Evolutionary conservation across 1,139 yeast genomes (phyloP), one percentile per base, ranked within the genome.

Genomic region (Yamadazyma trypodendri): DNA sequence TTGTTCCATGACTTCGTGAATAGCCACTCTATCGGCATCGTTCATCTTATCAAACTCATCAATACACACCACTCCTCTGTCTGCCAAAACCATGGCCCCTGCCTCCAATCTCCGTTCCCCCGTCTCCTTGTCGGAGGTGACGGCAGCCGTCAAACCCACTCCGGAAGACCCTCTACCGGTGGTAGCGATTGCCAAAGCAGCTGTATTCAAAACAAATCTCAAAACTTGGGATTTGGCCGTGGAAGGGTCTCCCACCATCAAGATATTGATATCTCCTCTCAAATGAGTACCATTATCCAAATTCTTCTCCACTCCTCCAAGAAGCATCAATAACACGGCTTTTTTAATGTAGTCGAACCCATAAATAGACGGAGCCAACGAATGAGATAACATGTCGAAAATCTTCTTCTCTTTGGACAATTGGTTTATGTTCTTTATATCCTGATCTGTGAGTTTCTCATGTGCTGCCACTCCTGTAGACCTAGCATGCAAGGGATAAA

Each of bases 81-180:
- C 98, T 9, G 97, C 99, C 46, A 94, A 70, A 32, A 92, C 98
- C 98, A 92, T 92, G 3, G 99, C 99, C 72, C 99, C 99, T 0
- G 98, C 99, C 63, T 94, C 98, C 48, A 92, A 70, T 52, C 96
- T 77, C 56, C 97, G 75, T 66, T 92, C 99, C 37, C 98, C 98
- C 1, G 98, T 92, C 61, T 92, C 98, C 54, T 84, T 84, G 61
- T 92, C 99, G 2, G 92, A 79, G 3, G 97, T 90, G 4, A 92
- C 99, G 0, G 99, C 98, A 11, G 99, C 99, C 0, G 99, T 92
- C 56, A 92, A 77, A 85, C 98, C 99, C 34, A 94, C 99, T 62
- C 98, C 99, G 0, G 98, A 90, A 12, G 97, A 90, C 43, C 98
- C 99, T 61, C 96, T 81, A 69, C 99, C 99, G 1, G 99, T 94